Base-by-base conservation (phyloP, 495 filamentous ascomycete genomes). In the Trichoderma erinaceum region DNA sequence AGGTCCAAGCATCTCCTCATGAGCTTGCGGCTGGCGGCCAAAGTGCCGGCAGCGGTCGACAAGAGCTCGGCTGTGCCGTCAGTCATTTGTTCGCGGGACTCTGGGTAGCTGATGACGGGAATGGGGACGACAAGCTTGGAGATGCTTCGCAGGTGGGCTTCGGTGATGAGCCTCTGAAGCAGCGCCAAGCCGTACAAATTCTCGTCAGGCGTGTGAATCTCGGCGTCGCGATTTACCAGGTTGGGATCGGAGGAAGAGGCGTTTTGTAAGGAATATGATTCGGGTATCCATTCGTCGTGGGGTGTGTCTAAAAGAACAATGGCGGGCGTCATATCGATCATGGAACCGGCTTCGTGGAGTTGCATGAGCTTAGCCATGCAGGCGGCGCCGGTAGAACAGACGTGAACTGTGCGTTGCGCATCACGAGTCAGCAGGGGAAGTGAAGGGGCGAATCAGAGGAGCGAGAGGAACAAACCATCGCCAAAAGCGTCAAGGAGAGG, bases 91-190 rank as follows among this genome's bases (percentile, higher is more conserved):
- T 66, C 38, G 25, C 44, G 38, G 0, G 41, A 7, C 5, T 44
- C 43, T 23, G 35, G 63, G 35, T 73, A 76, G 64, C 71, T 74
- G 66, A 93, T 75, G 52, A 96, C 75, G 43, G 90, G 88, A 66
- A 96, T 82, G 2, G 90, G 89, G 35, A 94, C 82, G 50, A 96
- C 83, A 38, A 92, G 77, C 71, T 87, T 91, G n/a, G 90, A 88
- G 29, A 86, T 79, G 65, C 88, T 89, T 67, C 87, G 86, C 38
- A 87, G 80, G 69, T 90, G 87, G 18, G 91, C 87, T 74, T 92
- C 90, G 32, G 84, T 83, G 3, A 87, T 85, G 67, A 96, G 83
- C 63, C 85, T 87, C 52, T 87, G 85, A 16, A 96, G 77, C 48
- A 96, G 78, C 58, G 81, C 79, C 66, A 94, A 72, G 21, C 91